Conservation (phyloP, 73 alveolate species). For the Paramecium caudatum region DNA sequence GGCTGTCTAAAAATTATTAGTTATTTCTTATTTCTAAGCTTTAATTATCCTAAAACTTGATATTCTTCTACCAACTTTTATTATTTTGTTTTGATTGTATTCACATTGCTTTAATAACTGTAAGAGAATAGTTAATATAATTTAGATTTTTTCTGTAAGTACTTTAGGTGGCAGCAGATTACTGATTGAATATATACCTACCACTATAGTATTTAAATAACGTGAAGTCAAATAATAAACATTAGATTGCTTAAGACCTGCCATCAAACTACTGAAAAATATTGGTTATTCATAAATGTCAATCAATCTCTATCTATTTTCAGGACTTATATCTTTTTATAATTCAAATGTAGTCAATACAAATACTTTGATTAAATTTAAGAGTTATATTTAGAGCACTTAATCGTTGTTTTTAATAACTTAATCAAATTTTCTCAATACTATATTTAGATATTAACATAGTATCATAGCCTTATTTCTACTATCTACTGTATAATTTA, state of each 20-base stretch:
- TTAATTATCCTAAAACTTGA: neutral
- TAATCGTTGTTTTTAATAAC: constrained; percentile 25
- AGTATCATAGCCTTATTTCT: neutral
- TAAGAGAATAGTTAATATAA: neutral
- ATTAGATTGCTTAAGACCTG: constrained; percentile 16
- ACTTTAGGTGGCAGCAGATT: neutral
- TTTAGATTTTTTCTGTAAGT: neutral
- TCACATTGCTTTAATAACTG: constrained; percentile 10
- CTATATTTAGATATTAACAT: neutral
- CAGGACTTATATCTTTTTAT: neutral
- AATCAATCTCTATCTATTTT: neutral
- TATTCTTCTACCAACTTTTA: neutral
- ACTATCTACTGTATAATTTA: neutral
- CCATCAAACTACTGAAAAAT: neutral
- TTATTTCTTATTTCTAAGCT: neutral
- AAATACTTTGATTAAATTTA: constrained; percentile 28
- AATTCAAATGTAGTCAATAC: neutral
- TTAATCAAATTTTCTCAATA: neutral
- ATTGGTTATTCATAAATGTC: constrained; percentile 17
- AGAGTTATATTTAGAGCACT: constrained; percentile 7
- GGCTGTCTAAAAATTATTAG: neutral
- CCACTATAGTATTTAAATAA: constrained; percentile 46
- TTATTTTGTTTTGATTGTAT: neutral
- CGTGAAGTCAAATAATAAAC: neutral
- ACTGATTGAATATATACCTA: constrained; percentile 4